Evolutionary conservation across 176 grass and related monocot genomes (phyloP), one percentile per base, ranked within the genome.

Genomic region (Hyparrhenia diplandra): DNA sequence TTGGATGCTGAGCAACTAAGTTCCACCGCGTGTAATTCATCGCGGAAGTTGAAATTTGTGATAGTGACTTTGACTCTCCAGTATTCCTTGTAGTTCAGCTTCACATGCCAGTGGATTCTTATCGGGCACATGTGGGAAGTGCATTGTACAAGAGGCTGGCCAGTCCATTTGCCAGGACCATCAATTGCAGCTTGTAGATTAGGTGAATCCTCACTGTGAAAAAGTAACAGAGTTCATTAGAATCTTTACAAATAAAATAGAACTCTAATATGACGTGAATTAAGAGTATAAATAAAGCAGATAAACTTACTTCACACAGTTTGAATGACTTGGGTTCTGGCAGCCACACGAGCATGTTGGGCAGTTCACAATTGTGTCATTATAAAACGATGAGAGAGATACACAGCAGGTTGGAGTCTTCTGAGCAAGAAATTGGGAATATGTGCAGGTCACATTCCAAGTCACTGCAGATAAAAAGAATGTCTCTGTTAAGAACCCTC

Each of bases 371-470:
- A 95, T 99, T 35, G 92, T 95, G 60, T 99, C 92, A 77, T 99
- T 99, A 52, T 99, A 99, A 78, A 99, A 99, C 2, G 96, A 99
- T 71, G 96, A 99, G 49, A 99, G 90, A 65, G 96, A 99, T 39
- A 99, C 96, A 88, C 96, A 99, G 58, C 96, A 99, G 36, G 88
- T 85, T 4, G 96, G 96, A 74, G 92, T 91, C 87, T 99, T 99
- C 79, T 99, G 96, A 73, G 96, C 79, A 71, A 99, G 84, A 84
- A 99, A 99, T 78, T 99, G 96, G 74, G 96, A 99, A 76, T 99
- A 99, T 55, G 92, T 99, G 76, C 96, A 99, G 51, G 92, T 99
- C 66, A 91, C 96, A 66, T 99, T 95, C 96, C 96, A 99, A 76
- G 92, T 93, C 96, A 99, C 96, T 99, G 79, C 85, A 79, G 81